Percentiles rank a stretch among this genome's conserved stretches.
phyloP scores from a whole-genome alignment of 2,329 filamentous ascomycete genomes.

The Dothistroma pini region DNA sequence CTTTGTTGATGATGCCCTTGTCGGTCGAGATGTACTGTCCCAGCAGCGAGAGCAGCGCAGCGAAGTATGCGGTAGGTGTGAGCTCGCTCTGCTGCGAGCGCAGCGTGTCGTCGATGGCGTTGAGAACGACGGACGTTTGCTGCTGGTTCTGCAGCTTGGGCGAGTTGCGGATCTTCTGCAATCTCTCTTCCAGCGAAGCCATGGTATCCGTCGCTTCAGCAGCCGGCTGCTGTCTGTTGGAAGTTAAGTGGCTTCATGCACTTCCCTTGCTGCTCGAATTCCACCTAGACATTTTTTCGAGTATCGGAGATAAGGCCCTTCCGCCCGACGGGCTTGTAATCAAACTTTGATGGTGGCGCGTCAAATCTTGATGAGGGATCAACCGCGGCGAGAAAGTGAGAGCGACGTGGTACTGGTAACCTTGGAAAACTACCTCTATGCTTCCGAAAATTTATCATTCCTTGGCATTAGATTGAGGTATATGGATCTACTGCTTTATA shows the following conservation, averaged over 20 bases:
- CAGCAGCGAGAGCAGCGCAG: constrained; percentile 85
- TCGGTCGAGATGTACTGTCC: constrained; percentile 65
- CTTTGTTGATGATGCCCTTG: constrained; percentile 69
- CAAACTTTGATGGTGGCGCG: too few relatives aligned
- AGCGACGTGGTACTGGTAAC: too few relatives aligned
- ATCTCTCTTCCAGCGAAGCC: constrained; percentile 76
- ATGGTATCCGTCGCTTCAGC: constrained; percentile 29
- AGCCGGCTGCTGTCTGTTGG: background rate
- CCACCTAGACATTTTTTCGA: too few relatives aligned
- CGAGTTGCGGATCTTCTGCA: constrained; percentile 89
- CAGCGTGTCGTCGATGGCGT: constrained; percentile 88
- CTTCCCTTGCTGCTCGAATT: too few relatives aligned
- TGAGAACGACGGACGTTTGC: constrained; percentile 82
- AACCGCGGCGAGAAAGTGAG: too few relatives aligned
- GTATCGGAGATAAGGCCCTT: too few relatives aligned
- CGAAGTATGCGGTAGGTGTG: constrained; percentile 90
- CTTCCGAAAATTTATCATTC: too few relatives aligned
- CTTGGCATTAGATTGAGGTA: too few relatives aligned
- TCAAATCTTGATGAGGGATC: too few relatives aligned
- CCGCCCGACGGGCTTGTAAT: too few relatives aligned
- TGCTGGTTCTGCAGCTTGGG: constrained; percentile 95
- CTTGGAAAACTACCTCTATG: too few relatives aligned
- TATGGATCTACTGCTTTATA: too few relatives aligned
- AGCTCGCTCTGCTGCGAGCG: constrained; percentile 79
- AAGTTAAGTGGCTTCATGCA: background rate